phyloP scores from a whole-genome alignment of 163 green algal genomes.

The Chloromonas sp. region DNA sequence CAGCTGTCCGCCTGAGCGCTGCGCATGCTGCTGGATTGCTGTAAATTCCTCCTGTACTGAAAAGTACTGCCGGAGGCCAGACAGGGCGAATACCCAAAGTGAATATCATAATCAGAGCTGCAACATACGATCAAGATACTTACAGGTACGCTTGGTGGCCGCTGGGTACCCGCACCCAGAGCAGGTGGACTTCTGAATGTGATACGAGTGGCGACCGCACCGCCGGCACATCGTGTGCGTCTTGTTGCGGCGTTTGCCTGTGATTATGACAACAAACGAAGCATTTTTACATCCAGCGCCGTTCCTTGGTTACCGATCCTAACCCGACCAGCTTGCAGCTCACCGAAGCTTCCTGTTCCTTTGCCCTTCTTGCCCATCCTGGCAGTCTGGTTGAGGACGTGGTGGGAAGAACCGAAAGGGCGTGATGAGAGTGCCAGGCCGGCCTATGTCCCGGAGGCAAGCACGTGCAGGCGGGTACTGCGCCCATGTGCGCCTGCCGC shows the following conservation, averaged over 20 bases:
- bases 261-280: conserved; percentile 1
- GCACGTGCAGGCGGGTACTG: too few relatives aligned
- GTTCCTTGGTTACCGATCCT: not conserved
- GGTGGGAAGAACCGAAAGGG: too few relatives aligned
- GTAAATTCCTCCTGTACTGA: too few relatives aligned
- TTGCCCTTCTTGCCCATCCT: conserved; percentile 95
- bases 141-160: conserved; percentile 89
- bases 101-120: too few relatives aligned
- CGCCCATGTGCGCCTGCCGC: too few relatives aligned
- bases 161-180: conserved; percentile 91
- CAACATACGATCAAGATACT: conserved; percentile 25
- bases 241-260: conserved; percentile 96
- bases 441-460: too few relatives aligned
- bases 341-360: conserved; percentile 95
- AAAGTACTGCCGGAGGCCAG: too few relatives aligned
- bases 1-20: too few relatives aligned
- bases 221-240: conserved; percentile 95
- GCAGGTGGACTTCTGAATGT: conserved; percentile 98
- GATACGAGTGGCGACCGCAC: conserved; percentile 87
- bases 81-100: too few relatives aligned
- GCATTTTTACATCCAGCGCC: not conserved
- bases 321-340: conserved; percentile 17
- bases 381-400: too few relatives aligned
- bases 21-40: too few relatives aligned
- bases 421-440: too few relatives aligned